phyloP scores from a whole-genome alignment of 345 rosid species.

The Eucalyptus marginata region DNA sequence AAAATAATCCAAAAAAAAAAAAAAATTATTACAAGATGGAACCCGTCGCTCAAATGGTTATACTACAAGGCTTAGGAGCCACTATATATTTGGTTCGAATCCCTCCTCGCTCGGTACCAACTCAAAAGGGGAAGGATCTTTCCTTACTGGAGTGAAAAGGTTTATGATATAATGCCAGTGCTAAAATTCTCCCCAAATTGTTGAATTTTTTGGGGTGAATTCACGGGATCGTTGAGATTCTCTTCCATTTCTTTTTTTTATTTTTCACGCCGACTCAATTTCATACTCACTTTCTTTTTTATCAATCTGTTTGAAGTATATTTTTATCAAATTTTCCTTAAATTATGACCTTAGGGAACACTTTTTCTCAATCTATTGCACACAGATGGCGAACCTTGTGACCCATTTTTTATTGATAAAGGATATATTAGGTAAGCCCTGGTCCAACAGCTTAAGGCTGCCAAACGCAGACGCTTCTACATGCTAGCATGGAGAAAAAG shows the following conservation, averaged over 20 bases:
- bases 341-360: not conserved
- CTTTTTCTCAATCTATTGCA: not conserved
- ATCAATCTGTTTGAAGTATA: not conserved
- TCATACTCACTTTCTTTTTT: not conserved
- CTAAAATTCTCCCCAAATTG: not conserved
- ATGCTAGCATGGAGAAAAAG: not conserved
- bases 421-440: not conserved
- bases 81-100: rapidly evolving
- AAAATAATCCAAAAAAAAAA: not conserved
- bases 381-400: no score
- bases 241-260: not conserved
- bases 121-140: not conserved
- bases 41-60: rapidly evolving
- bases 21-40: not conserved
- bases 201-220: not conserved
- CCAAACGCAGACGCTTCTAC: not conserved
- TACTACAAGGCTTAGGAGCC: rapidly evolving
- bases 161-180: rapidly evolving
- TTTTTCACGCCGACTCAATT: not conserved
- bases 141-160: rapidly evolving
- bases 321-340: not conserved
- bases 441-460: not conserved
- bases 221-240: not conserved
- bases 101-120: rapidly evolving
- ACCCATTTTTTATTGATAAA: not conserved